Conservation (phyloP, 805 yeast genomes). For the Cyberlindnera meyerae region DNA sequence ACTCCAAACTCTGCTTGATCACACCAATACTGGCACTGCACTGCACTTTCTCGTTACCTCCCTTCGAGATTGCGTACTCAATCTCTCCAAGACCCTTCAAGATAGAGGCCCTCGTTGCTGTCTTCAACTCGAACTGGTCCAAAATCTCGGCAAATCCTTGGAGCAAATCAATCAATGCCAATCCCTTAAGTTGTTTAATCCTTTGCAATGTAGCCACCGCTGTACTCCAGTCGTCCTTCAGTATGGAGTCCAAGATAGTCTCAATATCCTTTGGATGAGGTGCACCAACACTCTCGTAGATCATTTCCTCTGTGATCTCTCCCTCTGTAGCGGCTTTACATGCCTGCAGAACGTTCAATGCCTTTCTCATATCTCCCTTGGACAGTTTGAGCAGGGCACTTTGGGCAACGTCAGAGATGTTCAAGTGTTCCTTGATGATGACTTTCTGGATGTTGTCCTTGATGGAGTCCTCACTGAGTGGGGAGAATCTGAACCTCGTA, state of each 20-base stretch:
- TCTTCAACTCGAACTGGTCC: slow-evolving; percentile 60
- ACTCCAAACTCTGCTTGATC: slow-evolving; percentile 48
- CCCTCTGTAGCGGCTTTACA: slow-evolving; percentile 72
- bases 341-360: slow-evolving; percentile 90
- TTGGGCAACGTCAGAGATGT: slow-evolving; percentile 54
- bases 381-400: slow-evolving; percentile 63
- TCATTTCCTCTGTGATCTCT: slow-evolving; percentile 67
- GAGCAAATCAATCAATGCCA: slow-evolving; percentile 84
- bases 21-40: slow-evolving; percentile 87
- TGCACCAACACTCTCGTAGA: slow-evolving; percentile 93
- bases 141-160: slow-evolving; percentile 71
- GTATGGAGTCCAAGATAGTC: slow-evolving; percentile 65
- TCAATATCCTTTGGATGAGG: slow-evolving; percentile 87
- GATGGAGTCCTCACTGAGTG: slow-evolving; percentile 65
- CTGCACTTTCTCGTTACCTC: slow-evolving; percentile 89
- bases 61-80: slow-evolving; percentile 86
- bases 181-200: slow-evolving; percentile 68
- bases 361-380: slow-evolving; percentile 96
- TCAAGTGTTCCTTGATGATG: slow-evolving; percentile 59
- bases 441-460: slow-evolving; percentile 64
- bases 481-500: slow-evolving; percentile 90
- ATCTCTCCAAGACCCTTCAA: slow-evolving; percentile 75
- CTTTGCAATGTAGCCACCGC: slow-evolving; percentile 61
- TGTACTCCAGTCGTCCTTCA: slow-evolving; percentile 86
- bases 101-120: slow-evolving; percentile 56